Conservation (phyloP, 768 basidiomycete species). For the Pholiota microspora region DNA sequence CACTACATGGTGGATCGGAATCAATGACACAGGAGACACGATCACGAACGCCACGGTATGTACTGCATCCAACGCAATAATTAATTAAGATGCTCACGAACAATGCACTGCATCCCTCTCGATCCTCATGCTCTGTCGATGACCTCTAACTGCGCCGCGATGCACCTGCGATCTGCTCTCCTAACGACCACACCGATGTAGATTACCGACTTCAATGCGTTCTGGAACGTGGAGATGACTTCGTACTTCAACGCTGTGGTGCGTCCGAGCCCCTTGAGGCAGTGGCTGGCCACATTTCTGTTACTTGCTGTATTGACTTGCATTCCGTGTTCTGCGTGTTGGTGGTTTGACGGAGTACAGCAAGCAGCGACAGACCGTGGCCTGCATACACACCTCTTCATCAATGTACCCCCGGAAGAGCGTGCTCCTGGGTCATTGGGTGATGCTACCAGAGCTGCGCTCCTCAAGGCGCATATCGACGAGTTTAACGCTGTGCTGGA, state of each 20-base stretch:
- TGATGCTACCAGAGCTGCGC: constrained; percentile 31
- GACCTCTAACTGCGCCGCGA: not conserved
- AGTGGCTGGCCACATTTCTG: not conserved
- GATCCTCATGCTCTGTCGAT: not conserved
- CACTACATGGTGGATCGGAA: constrained; percentile 58
- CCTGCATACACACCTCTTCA: constrained; percentile 46
- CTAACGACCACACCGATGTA: constrained; percentile 13
- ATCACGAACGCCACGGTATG: constrained; percentile 33
- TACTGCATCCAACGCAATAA: not conserved
- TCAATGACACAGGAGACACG: constrained; percentile 56
- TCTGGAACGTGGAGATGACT: constrained; percentile 48
- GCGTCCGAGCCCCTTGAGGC: constrained; percentile 16
- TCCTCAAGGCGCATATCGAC: constrained; percentile 35
- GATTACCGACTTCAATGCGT: constrained; percentile 47
- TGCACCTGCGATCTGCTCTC: not conserved
- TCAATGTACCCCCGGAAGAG: constrained; percentile 56
- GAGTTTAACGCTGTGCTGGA: constrained; percentile 42
- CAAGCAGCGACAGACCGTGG: constrained; percentile 37
- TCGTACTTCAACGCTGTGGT: constrained; percentile 52
- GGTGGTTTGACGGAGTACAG: constrained; percentile 7
- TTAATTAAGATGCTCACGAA: not conserved
- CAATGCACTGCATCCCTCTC: not conserved
- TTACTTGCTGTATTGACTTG: not conserved
- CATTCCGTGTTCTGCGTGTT: not conserved
- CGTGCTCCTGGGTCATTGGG: constrained; percentile 39